phyloP scores from a whole-genome alignment of 2,329 filamentous ascomycete species.

The Aspergillus felis region DNA sequence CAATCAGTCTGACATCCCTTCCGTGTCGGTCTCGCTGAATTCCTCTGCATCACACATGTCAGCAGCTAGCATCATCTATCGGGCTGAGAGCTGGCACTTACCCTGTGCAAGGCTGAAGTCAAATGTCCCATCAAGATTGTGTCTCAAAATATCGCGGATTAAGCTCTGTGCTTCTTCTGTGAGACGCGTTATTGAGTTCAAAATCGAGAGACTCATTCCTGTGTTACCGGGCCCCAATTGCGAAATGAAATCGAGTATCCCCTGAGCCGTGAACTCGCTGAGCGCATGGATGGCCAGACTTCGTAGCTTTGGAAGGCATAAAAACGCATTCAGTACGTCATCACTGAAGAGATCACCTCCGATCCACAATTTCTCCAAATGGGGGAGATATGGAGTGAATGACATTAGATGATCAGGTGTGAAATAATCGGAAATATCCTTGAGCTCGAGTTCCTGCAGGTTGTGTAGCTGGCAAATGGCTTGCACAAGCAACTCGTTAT shows the following conservation, averaged over 20 bases:
- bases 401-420: constrained; percentile 25
- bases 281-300: constrained; percentile 28
- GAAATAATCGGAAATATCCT: constrained; percentile 33
- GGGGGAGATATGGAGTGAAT: constrained; percentile 25
- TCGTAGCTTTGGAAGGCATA: constrained; percentile 24
- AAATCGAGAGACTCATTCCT: constrained; percentile 28
- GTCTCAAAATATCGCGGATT: constrained; percentile 24
- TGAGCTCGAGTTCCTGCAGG: constrained; percentile 30
- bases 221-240: constrained; percentile 25
- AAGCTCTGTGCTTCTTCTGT: constrained; percentile 24
- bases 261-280: constrained; percentile 30
- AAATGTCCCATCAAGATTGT: constrained; percentile 19
- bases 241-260: constrained; percentile 29
- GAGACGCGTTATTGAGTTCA: constrained; percentile 20
- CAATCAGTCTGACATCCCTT: constrained; percentile 13
- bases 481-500: constrained; percentile 28
- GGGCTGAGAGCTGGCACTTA: constrained; percentile 1
- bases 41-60: constrained; percentile 15
- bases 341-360: constrained; percentile 28
- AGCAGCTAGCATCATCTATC: constrained; percentile 1
- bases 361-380: constrained; percentile 31
- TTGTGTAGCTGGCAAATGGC: constrained; percentile 24
- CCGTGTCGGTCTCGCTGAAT: constrained; percentile 17
- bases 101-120: constrained; percentile 21
- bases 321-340: constrained; percentile 22